Evolutionary conservation across 495 filamentous ascomycete species (phyloP).

Genomic region (Penicillium soppii): DNA sequence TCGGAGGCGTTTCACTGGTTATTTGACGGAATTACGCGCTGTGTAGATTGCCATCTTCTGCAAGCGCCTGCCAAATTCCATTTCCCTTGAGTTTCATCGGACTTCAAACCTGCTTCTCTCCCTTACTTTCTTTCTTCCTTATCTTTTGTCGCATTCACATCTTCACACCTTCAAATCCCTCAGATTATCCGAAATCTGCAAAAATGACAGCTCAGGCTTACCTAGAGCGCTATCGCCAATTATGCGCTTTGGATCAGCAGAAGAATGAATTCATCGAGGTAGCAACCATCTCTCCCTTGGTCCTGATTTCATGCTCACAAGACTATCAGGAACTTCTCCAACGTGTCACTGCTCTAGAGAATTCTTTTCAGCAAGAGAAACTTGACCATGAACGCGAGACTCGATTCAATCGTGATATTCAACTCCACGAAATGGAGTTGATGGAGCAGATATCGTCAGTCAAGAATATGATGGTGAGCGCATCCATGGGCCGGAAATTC

Average conservation of each 20-base stretch:
- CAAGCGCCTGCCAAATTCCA: conserved; percentile 6
- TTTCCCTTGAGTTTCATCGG: conserved; percentile 3
- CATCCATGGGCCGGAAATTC: not conserved
- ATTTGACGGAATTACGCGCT: conserved; percentile 1
- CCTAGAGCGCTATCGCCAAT: conserved; percentile 47
- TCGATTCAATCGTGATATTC: conserved; percentile 55
- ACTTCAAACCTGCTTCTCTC: conserved; percentile 8
- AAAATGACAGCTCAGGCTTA: conserved; percentile 37
- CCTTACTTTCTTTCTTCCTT: conserved; percentile 9
- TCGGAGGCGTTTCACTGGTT: not conserved
- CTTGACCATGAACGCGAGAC: conserved; percentile 55
- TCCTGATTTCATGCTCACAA: conserved; percentile 12
- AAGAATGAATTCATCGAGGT: conserved; percentile 58
- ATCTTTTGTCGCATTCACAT: conserved; percentile 11
- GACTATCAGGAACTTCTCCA: conserved; percentile 46
- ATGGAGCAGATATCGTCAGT: conserved; percentile 51
- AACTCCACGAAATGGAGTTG: conserved; percentile 52
- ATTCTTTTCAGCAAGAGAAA: conserved; percentile 47
- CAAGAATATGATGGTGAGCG: conserved; percentile 50
- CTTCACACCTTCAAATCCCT: conserved; percentile 3
- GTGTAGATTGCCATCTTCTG: conserved; percentile 5
- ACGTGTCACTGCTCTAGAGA: conserved; percentile 46
- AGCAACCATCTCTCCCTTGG: conserved; percentile 11
- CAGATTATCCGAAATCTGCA: not conserved
- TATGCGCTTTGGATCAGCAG: conserved; percentile 46